Conservation (phyloP, 139 green algal genomes). For the Edaphochlamys debaryana region DNA sequence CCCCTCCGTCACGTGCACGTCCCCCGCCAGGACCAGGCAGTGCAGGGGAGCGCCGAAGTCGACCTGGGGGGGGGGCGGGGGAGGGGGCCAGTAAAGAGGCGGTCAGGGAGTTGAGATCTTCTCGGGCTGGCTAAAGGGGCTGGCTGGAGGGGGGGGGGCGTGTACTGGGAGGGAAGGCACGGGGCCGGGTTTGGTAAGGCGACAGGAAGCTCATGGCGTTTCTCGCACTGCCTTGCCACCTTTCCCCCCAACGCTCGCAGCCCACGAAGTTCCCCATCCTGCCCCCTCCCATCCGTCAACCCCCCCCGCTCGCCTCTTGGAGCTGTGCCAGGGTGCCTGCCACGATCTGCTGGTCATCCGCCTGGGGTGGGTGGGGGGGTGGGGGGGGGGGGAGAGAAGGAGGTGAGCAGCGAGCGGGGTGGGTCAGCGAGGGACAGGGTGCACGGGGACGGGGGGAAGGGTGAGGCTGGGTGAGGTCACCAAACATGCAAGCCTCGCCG, state of each 20-base stretch:
- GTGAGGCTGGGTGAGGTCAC: background rate
- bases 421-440: no score
- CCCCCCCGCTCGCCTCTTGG: conserved; percentile 39
- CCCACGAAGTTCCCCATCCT: background rate
- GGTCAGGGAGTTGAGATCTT: background rate
- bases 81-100: background rate
- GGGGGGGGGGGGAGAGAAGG: background rate
- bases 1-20: conserved; percentile 59
- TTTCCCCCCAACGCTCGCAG: background rate
- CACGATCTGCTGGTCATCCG: conserved; percentile 72
- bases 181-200: no score
- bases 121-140: background rate
- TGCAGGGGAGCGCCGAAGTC: conserved; percentile 95
- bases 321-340: conserved; percentile 78
- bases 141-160: background rate
- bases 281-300: background rate
- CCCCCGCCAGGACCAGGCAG: conserved; percentile 84
- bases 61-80: conserved; percentile 18
- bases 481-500: no score
- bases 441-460: background rate
- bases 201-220: no score
- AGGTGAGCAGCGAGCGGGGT: no score
- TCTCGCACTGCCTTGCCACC: no score
- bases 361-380: background rate
- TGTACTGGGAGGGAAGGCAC: background rate